Conservation (phyloP, 1,284 basidiomycete species). For the Ustilago xerochloae region DNA sequence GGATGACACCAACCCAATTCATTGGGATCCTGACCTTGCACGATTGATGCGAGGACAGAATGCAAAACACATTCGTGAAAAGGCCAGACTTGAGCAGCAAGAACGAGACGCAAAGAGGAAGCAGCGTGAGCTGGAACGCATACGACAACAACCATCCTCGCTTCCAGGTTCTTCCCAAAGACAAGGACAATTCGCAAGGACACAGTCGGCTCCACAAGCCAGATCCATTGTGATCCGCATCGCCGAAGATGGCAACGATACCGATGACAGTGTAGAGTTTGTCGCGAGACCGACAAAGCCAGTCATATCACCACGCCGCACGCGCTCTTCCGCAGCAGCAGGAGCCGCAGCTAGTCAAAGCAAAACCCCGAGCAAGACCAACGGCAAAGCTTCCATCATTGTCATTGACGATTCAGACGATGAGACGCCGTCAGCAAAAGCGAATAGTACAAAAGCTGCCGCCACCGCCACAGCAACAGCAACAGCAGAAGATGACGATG, state of each 20-base stretch:
- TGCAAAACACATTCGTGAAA: conserved; percentile 44
- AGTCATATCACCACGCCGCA: not conserved
- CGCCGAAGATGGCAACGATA: conserved; percentile 16
- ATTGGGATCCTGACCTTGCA: conserved; percentile 54
- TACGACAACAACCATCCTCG: conserved; percentile 12
- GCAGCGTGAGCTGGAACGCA: conserved; percentile 18
- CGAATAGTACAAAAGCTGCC: not conserved
- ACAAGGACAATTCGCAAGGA: conserved; percentile 1
- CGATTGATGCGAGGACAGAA: conserved; percentile 47
- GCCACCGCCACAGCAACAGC: not conserved
- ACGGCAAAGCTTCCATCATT: not conserved
- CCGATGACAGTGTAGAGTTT: conserved; percentile 28
- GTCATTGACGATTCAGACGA: conserved; percentile 26
- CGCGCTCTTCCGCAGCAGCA: conserved; percentile 4
- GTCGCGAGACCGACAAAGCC: conserved; percentile 9
- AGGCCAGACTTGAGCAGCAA: conserved; percentile 40
- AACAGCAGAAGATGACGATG: not conserved
- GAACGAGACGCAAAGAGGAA: conserved; percentile 20
- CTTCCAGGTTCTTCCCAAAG: conserved; percentile 3
- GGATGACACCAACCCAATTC: conserved; percentile 14
- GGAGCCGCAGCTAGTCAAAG: conserved; percentile 1
- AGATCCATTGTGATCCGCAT: not conserved
- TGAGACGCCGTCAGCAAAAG: not conserved
- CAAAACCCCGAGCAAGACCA: not conserved
- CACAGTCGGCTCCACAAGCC: conserved; percentile 16